A percentile compares a stretch with the other conserved stretches of the same genome.
Conservation (phyloP, 164 flowering plant genomes). For the Houttuynia cordata region DNA sequence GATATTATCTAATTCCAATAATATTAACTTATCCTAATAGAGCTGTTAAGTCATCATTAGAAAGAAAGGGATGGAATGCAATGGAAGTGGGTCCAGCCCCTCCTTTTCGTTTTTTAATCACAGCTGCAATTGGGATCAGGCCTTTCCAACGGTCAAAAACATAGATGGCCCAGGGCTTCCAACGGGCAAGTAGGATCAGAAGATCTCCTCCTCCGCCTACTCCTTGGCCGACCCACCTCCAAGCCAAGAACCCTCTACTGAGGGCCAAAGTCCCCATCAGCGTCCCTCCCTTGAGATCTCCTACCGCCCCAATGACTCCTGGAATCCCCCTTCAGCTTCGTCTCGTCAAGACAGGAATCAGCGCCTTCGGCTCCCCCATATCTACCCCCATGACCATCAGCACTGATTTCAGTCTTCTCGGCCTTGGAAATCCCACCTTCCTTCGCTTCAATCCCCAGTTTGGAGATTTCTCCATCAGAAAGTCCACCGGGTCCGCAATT, state of each 20-base stretch:
- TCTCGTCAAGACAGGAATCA: conserved; percentile 58
- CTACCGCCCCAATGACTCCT: conserved; percentile 59
- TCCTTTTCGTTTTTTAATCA: too few relatives aligned
- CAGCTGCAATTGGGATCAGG: too few relatives aligned
- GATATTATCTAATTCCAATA: too few relatives aligned
- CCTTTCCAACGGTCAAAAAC: too few relatives aligned
- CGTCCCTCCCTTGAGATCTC: conserved; percentile 31
- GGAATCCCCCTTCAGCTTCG: conserved; percentile 53
- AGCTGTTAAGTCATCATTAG: too few relatives aligned
- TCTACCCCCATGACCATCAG: conserved; percentile 47
- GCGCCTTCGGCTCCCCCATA: conserved; percentile 49
- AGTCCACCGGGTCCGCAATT: conserved; percentile 8
- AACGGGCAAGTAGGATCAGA: too few relatives aligned
- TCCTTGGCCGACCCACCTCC: too few relatives aligned
- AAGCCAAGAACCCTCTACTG: conserved; percentile 56
- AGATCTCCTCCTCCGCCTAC: too few relatives aligned
- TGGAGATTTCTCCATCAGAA: conserved; percentile 61
- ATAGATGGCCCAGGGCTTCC: too few relatives aligned
- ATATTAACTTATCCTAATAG: too few relatives aligned
- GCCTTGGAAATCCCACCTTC: conserved; percentile 45
- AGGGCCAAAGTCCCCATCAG: conserved; percentile 58
- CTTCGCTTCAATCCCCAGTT: conserved; percentile 51
- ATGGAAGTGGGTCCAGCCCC: too few relatives aligned
- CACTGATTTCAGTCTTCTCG: conserved; percentile 54
- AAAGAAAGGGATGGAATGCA: too few relatives aligned